phyloP scores from a whole-genome alignment of 2,329 filamentous ascomycete species.

The Fusarium abutilonis region DNA sequence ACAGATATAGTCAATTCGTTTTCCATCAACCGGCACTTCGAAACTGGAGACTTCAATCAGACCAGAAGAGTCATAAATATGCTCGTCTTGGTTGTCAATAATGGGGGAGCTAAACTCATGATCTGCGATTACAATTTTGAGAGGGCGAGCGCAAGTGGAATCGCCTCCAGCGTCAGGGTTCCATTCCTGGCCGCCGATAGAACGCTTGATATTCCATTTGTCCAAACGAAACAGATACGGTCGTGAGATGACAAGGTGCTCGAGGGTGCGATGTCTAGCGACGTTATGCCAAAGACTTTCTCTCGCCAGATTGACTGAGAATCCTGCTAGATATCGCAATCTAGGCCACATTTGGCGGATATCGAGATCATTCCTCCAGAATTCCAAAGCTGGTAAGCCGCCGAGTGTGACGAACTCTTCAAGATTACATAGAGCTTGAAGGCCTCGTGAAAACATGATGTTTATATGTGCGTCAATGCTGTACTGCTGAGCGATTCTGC shows the following conservation, averaged over 20 bases:
- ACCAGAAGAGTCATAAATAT: constrained; percentile 10
- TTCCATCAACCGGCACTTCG: constrained; percentile 13
- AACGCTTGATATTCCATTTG: constrained; percentile 28
- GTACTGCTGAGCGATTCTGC: constrained; percentile 8
- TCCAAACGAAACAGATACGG: constrained; percentile 18
- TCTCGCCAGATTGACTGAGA: constrained; percentile 28
- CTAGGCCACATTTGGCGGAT: constrained; percentile 24
- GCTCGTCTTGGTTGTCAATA: neutral
- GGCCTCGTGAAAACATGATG: neutral
- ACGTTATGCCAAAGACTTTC: constrained; percentile 27
- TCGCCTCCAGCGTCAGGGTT: constrained; percentile 22
- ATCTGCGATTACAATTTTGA: constrained; percentile 24
- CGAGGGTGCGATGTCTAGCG: constrained; percentile 9
- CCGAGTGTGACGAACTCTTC: constrained; percentile 31
- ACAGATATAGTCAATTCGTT: constrained; percentile 25
- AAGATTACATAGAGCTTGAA: constrained; percentile 12
- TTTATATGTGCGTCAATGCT: constrained; percentile 10
- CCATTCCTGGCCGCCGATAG: constrained; percentile 20
- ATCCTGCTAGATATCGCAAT: constrained; percentile 20
- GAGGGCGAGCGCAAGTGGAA: constrained; percentile 23
- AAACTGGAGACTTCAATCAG: constrained; percentile 10
- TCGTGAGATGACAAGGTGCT: constrained; percentile 16
- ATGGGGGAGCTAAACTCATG: constrained; percentile 27
- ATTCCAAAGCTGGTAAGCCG: constrained; percentile 20
- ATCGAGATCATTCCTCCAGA: constrained; percentile 13